phyloP scores from a whole-genome alignment of 1,284 basidiomycete species.

The Cryptococcus sp. region DNA sequence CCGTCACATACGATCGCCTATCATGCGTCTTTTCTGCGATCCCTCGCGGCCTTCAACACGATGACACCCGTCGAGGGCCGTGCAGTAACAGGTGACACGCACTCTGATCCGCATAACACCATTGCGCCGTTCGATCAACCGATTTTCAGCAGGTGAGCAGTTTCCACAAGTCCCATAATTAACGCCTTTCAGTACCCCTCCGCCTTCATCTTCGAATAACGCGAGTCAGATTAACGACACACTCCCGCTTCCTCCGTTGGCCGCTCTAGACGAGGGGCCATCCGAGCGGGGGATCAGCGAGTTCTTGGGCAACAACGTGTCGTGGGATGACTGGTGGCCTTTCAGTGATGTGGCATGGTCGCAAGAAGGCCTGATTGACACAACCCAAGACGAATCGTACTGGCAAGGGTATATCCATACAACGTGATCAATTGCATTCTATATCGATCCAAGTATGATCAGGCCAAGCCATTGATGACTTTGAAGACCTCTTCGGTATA shows the following conservation, averaged over 20 bases:
- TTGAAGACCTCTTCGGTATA: slow-evolving; percentile 13
- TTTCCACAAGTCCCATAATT: no score
- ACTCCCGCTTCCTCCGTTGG: neutral
- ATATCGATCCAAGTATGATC: neutral
- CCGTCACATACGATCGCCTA: slow-evolving; percentile 10
- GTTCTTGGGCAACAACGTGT: neutral
- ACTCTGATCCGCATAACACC: no score
- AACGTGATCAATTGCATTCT: neutral
- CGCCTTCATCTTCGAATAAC: no score
- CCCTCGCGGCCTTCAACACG: neutral
- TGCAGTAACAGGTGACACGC: no score
- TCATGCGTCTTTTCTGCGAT: slow-evolving; percentile 10
- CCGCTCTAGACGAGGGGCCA: neutral
- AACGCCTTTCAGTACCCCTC: no score
- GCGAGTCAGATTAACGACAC: no score
- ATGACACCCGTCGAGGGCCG: no score
- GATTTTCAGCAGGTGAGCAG: no score
- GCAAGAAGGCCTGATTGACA: neutral
- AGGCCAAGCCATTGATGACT: slow-evolving; percentile 5
- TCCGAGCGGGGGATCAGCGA: neutral
- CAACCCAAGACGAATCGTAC: neutral
- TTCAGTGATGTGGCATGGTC: slow-evolving; percentile 10
- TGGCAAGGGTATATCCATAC: slow-evolving; percentile 10
- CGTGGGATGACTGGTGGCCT: slow-evolving; percentile 16
- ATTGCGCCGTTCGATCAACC: no score